Conservation (phyloP, 129 eudicot genomes). For the Escallonia herrerae region DNA sequence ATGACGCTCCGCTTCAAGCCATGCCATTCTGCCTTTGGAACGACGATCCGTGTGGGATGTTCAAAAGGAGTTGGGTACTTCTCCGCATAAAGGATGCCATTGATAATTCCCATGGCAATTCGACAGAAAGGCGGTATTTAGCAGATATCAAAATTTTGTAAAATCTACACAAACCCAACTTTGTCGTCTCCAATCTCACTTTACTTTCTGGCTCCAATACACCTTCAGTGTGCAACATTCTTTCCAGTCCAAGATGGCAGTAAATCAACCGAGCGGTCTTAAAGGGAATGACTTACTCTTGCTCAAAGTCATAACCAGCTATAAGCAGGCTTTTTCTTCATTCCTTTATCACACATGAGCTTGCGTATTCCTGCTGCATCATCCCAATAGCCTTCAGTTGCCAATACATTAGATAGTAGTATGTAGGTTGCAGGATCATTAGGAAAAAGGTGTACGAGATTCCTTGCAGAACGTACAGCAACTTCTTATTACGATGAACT, state of each 20-base stretch:
- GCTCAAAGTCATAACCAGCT: slow-evolving; percentile 40
- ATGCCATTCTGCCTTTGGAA: no score
- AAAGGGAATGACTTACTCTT: background rate
- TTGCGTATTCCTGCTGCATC: slow-evolving; percentile 45
- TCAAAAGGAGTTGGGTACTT: no score
- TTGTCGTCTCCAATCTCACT: background rate
- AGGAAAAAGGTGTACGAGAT: slow-evolving; percentile 40
- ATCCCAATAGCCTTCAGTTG: slow-evolving; percentile 47
- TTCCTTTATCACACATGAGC: slow-evolving; percentile 39
- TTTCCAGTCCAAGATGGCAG: no score
- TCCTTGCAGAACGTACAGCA: slow-evolving; percentile 40
- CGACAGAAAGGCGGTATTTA: no score
- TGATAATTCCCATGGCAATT: no score
- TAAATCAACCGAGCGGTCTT: no score
- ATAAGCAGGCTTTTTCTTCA: slow-evolving; percentile 38
- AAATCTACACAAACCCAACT: background rate
- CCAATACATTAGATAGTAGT: slow-evolving; percentile 42
- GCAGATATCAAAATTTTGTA: no score
- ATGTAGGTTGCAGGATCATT: slow-evolving; percentile 56
- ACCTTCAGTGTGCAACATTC: no score
- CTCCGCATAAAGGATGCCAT: no score
- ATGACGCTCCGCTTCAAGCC: no score
- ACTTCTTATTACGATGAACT: slow-evolving; percentile 44
- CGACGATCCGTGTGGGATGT: no score
- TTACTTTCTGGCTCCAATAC: no score